Conservation (phyloP, 2,329 filamentous ascomycete genomes). For the Nakataea oryzae region DNA sequence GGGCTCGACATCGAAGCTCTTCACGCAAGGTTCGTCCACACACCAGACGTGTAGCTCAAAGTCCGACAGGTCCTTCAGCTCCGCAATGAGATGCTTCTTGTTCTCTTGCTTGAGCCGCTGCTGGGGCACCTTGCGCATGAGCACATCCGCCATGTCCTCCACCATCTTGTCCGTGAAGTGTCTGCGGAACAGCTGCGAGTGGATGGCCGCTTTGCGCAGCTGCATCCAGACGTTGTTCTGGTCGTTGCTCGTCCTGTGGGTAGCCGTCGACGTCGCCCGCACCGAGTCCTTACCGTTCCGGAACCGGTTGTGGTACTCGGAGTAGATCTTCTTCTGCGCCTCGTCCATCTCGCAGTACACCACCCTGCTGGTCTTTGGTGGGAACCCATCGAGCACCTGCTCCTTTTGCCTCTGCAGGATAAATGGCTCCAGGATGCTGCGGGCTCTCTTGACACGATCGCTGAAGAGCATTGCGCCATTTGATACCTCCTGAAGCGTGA, state of each 20-base stretch:
- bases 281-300: slow-evolving; percentile 46
- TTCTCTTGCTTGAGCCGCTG: slow-evolving; percentile 41
- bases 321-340: slow-evolving; percentile 64
- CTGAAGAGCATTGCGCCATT: slow-evolving; percentile 78
- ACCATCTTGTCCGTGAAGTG: slow-evolving; percentile 69
- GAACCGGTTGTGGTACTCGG: slow-evolving; percentile 52
- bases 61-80: slow-evolving; percentile 49
- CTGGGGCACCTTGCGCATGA: slow-evolving; percentile 58
- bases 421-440: slow-evolving; percentile 90
- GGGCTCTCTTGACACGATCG: slow-evolving; percentile 76
- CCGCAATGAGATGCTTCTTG: slow-evolving; percentile 40
- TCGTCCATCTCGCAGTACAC: slow-evolving; percentile 72
- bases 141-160: slow-evolving; percentile 59
- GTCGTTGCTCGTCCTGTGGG: slow-evolving; percentile 33
- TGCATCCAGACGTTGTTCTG: slow-evolving; percentile 75
- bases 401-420: slow-evolving; percentile 89
- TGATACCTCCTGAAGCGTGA: slow-evolving; percentile 67
- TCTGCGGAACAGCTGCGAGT: slow-evolving; percentile 77
- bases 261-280: slow-evolving; percentile 23
- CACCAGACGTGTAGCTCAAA: slow-evolving; percentile 59
- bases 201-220: slow-evolving; percentile 83
- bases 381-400: slow-evolving; percentile 78
- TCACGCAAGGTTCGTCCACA: slow-evolving; percentile 45
- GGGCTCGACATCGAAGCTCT: slow-evolving; percentile 39
- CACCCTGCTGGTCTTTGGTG: slow-evolving; percentile 66